phyloP scores from a whole-genome alignment of 257 asterid genomes.

The Ligustrum vulgare region DNA sequence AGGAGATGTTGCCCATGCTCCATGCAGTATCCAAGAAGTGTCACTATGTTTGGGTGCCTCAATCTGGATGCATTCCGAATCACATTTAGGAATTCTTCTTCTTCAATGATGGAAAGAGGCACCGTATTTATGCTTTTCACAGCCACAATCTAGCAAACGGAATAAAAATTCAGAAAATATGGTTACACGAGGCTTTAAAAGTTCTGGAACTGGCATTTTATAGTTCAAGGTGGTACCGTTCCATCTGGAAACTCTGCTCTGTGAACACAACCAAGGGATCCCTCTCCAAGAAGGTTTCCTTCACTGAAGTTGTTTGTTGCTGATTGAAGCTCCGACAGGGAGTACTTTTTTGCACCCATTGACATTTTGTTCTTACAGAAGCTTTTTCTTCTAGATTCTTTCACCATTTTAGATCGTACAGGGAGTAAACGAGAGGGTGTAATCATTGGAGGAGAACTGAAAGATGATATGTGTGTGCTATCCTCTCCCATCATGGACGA shows the following conservation, averaged over 20 bases:
- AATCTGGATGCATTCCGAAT: slow-evolving; percentile 60
- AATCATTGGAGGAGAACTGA: slow-evolving; percentile 47
- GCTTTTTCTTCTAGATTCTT: slow-evolving; percentile 50
- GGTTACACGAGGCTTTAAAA: not conserved
- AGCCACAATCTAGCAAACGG: slow-evolving; percentile 54
- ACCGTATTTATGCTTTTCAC: slow-evolving; percentile 74
- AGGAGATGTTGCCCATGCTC: slow-evolving; percentile 76
- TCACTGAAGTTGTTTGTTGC: slow-evolving; percentile 80
- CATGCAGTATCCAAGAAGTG: slow-evolving; percentile 77
- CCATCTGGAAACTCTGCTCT: slow-evolving; percentile 90
- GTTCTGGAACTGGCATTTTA: not conserved
- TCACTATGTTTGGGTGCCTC: slow-evolving; percentile 83
- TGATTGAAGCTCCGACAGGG: slow-evolving; percentile 68
- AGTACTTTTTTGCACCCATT: slow-evolving; percentile 53
- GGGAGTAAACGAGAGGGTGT: slow-evolving; percentile 69
- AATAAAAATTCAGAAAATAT: slow-evolving; percentile 5
- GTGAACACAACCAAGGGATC: slow-evolving; percentile 84
- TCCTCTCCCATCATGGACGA: slow-evolving; percentile 40
- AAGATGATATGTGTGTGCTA: slow-evolving; percentile 49
- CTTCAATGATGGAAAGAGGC: slow-evolving; percentile 66
- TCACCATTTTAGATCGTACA: slow-evolving; percentile 50
- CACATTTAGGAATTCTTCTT: slow-evolving; percentile 74
- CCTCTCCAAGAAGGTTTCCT: slow-evolving; percentile 71
- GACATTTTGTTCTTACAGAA: slow-evolving; percentile 48
- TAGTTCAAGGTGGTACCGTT: slow-evolving; percentile 37